These are phyloP conservation scores for Skeletonema costatum DNA, from an alignment of 108 stramenopile species.

Conservation along the genomic window DNA sequence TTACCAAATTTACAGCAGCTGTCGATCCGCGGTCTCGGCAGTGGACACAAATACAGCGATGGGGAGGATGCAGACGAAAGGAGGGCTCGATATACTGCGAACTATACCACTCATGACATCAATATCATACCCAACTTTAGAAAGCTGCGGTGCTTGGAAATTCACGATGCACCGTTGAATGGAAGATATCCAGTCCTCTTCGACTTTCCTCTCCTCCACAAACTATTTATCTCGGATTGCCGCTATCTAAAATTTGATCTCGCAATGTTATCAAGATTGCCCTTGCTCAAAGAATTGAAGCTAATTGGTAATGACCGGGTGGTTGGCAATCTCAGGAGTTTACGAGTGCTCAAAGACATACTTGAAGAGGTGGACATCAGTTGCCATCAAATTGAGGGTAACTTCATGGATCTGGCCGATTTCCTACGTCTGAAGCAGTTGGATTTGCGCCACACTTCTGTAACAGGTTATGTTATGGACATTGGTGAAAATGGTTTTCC, in stretches of 20 bases:
- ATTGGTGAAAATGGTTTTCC: conserved; percentile 10
- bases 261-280: background rate
- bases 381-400: background rate
- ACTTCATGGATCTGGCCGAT: conserved; percentile 10
- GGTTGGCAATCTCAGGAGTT: background rate
- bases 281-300: conserved; percentile 1
- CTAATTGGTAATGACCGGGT: background rate
- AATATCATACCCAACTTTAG: background rate
- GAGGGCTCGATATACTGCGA: too few species aligned
- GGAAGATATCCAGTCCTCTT: too few species aligned
- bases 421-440: conserved; percentile 1
- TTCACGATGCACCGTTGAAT: background rate
- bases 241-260: too few species aligned
- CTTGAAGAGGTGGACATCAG: background rate
- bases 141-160: background rate
- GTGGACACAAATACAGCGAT: too few species aligned
- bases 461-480: background rate
- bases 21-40: background rate
- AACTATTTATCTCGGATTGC: too few species aligned
- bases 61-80: too few species aligned
- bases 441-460: background rate
- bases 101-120: background rate
- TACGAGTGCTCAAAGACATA: background rate
- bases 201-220: too few species aligned
- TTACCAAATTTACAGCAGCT: background rate